phyloP scores from a whole-genome alignment of 2,329 filamentous ascomycete genomes.

The Clarireedia sp. region DNA sequence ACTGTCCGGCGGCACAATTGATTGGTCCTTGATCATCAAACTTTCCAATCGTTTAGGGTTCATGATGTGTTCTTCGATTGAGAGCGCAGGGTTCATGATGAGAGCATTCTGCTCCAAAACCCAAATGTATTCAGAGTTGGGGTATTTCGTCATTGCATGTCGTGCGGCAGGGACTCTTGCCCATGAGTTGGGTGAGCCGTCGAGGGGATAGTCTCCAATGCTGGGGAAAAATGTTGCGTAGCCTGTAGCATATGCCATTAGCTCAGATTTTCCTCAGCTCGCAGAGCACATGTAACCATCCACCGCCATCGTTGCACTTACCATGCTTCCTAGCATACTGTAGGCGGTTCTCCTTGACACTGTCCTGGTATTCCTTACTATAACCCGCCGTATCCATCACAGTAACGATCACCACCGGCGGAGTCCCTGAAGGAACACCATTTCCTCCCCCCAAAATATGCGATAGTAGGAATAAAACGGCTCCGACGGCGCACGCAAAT shows the following conservation, averaged over 20 bases:
- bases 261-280: not conserved
- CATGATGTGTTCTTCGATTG: slow-evolving; percentile 65
- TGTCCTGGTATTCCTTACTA: slow-evolving; percentile 59
- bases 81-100: slow-evolving; percentile 74
- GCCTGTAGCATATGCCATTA: slow-evolving; percentile 42
- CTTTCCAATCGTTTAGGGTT: slow-evolving; percentile 58
- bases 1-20: slow-evolving; percentile 89
- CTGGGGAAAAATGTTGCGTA: slow-evolving; percentile 80
- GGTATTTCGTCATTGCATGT: slow-evolving; percentile 76
- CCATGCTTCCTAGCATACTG: slow-evolving; percentile 82
- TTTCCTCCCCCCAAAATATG: slow-evolving; percentile 23
- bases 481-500: slow-evolving; percentile 26
- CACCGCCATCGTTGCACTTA: slow-evolving; percentile 35
- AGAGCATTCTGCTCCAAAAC: slow-evolving; percentile 76
- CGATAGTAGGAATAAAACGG: slow-evolving; percentile 54
- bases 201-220: slow-evolving; percentile 66
- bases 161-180: slow-evolving; percentile 76
- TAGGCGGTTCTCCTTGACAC: slow-evolving; percentile 73
- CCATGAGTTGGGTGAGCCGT: slow-evolving; percentile 56
- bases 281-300: not conserved
- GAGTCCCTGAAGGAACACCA: slow-evolving; percentile 43
- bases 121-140: slow-evolving; percentile 76
- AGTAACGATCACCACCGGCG: slow-evolving; percentile 72
- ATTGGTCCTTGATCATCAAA: slow-evolving; percentile 75
- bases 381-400: slow-evolving; percentile 62